Evolutionary conservation across 2,329 filamentous ascomycete genomes (phyloP), one percentile per base, ranked within the genome.

Genomic region (Ceratocystis lukuohia): DNA sequence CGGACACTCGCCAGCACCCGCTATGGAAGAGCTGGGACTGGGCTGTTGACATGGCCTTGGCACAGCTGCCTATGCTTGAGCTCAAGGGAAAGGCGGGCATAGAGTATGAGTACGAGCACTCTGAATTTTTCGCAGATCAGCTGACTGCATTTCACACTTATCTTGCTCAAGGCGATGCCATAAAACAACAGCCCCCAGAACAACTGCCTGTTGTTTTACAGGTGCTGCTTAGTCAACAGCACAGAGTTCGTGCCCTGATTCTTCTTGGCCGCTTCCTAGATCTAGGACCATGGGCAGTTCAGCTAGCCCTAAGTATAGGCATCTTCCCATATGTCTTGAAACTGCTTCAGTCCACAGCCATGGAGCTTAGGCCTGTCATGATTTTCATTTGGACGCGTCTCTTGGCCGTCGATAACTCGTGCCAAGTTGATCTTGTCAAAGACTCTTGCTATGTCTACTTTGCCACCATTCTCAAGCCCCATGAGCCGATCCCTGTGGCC

Each of bases 281-380:
- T 72, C 83, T 97, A 48, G 94, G 94, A 0, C 94, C 94, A 0
- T 99, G 94, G 94, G 95, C 94, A 37, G 94, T 99, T n/a, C 94
- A 97, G 74, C 84, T 99, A 50, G 94, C 94, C 17, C 81, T 99
- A 17, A 96, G 92, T 75, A 99, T 99, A 69, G 94, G 94, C 28
- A 99, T 99, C 69, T 99, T 99, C 75, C 94, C 94, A 0, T 99
- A 99, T 73, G 94, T 99, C n/a, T 79, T 99, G 44, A 99, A 99
- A 76, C 80, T 99, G 30, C 79, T 99, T 20, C 94, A 99, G 74
- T 97, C 94, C 3, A 93, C 95, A 61, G 94, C 94, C 0, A 84
- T 91, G 61, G 94, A 99, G 75, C 78, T 99, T 69, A 97, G 97
- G 73, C 93, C 94, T 0, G 92, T 97, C 68, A 97, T 99, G 94